Conservation (phyloP, 1,284 basidiomycete genomes). For the Apiotrichum mycotoxinovorans region DNA sequence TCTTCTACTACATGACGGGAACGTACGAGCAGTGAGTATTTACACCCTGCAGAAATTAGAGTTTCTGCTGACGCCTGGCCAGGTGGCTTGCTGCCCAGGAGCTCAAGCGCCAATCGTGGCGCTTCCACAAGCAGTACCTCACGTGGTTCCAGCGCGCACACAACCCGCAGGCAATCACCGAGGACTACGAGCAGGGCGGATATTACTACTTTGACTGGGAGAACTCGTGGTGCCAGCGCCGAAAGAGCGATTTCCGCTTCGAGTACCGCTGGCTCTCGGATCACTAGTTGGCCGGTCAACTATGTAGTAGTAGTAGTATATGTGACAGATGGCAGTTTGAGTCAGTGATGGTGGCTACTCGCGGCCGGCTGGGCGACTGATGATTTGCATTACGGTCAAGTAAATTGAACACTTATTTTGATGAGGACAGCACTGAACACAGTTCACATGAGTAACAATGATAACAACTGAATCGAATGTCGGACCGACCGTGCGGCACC, state of each 20-base stretch:
- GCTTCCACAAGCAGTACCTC: conserved; percentile 98
- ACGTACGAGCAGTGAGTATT: conserved; percentile 94
- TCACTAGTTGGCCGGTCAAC: conserved; percentile 53
- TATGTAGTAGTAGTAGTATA: conserved; percentile 8
- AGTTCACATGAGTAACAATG: no score
- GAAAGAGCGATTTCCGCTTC: conserved; percentile 97
- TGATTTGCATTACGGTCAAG: no score
- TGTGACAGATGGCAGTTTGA: conserved; percentile 2
- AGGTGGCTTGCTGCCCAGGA: conserved; percentile 96
- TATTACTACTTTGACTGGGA: conserved; percentile 98
- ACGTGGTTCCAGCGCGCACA: conserved; percentile 99
- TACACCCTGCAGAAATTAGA: neutral
- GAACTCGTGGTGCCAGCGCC: conserved; percentile 94
- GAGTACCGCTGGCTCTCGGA: conserved; percentile 85
- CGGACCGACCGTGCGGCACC: no score
- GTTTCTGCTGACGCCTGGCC: neutral
- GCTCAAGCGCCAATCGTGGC: conserved; percentile 96
- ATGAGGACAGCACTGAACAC: no score
- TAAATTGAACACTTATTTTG: no score
- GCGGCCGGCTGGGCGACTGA: neutral
- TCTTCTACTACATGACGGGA: conserved; percentile 97
- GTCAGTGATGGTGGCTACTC: neutral
- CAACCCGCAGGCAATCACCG: conserved; percentile 98
- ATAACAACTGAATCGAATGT: no score
- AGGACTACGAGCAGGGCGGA: conserved; percentile 98